Percentiles rank a stretch among this genome's conserved stretches.
Evolutionary conservation across 805 yeast genomes (phyloP).

Genomic region (Pichia pseudocactophila): DNA sequence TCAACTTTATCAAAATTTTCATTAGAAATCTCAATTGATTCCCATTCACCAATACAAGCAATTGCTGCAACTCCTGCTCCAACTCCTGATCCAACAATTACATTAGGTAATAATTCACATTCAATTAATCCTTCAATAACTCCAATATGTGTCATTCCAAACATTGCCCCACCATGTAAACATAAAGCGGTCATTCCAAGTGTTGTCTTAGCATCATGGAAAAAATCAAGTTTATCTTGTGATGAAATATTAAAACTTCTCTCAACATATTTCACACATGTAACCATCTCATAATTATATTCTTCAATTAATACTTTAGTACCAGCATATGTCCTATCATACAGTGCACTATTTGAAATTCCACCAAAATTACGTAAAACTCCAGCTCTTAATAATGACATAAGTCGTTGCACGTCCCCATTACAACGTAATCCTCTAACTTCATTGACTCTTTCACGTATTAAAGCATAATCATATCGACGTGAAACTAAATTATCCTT

Average conservation of each 20-base stretch:
- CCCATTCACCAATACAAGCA: slow-evolving; percentile 37
- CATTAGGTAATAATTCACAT: slow-evolving; percentile 69
- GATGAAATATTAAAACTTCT: slow-evolving; percentile 20
- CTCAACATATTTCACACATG: slow-evolving; percentile 39
- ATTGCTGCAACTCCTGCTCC: slow-evolving; percentile 90
- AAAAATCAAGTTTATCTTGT: slow-evolving; percentile 63
- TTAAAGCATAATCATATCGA: slow-evolving; percentile 76
- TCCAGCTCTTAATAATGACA: slow-evolving; percentile 71
- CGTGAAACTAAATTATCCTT: slow-evolving; percentile 74
- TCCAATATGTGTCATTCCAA: slow-evolving; percentile 91
- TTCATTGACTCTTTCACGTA: slow-evolving; percentile 60
- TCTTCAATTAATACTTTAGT: slow-evolving; percentile 86
- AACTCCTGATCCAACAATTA: slow-evolving; percentile 85
- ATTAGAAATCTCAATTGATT: not conserved
- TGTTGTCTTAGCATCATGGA: slow-evolving; percentile 78
- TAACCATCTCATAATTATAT: slow-evolving; percentile 67
- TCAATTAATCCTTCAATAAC: slow-evolving; percentile 77
- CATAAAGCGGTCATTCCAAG: slow-evolving; percentile 87
- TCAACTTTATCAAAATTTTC: slow-evolving; percentile 12
- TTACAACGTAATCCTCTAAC: slow-evolving; percentile 52
- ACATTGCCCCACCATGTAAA: slow-evolving; percentile 89
- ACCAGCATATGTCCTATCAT: slow-evolving; percentile 76
- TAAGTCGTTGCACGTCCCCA: slow-evolving; percentile 47
- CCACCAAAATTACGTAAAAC: slow-evolving; percentile 87
- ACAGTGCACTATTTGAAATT: slow-evolving; percentile 68